Percentiles rank a stretch among this genome's conserved stretches.
phyloP scores from a whole-genome alignment of 495 filamentous ascomycete genomes.

The Beverwykella pulmonaria region DNA sequence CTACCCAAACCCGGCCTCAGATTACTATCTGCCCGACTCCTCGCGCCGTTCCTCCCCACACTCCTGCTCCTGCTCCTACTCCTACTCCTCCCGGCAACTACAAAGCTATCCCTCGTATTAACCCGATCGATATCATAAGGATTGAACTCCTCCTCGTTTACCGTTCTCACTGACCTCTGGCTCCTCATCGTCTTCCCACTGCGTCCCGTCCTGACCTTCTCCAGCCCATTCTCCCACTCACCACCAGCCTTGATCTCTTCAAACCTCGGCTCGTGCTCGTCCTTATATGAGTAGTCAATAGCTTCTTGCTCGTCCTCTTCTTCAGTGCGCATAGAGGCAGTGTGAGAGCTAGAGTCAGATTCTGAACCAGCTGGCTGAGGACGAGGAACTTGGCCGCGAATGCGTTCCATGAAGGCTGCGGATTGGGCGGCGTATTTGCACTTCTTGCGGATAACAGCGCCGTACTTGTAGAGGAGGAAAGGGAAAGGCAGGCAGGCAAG shows the following conservation, averaged over 20 bases:
- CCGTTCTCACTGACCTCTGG: too few relatives aligned
- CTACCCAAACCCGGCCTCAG: neutral
- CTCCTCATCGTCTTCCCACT: conserved; percentile 13
- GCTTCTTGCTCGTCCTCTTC: conserved; percentile 41
- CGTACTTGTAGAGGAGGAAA: conserved; percentile 80
- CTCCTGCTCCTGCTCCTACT: neutral
- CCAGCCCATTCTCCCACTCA: conserved; percentile 18
- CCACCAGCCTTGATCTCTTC: conserved; percentile 43
- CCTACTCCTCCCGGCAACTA: neutral
- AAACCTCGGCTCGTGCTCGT: conserved; percentile 35
- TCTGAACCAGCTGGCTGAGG: neutral
- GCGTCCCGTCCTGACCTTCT: conserved; percentile 19
- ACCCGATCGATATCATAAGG: conserved; percentile 49
- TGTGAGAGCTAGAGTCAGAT: neutral
- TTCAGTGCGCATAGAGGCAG: conserved; percentile 11
- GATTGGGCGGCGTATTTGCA: conserved; percentile 79
- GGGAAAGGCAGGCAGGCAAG: conserved; percentile 77
- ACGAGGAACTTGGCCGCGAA: conserved; percentile 40
- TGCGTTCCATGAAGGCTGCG: conserved; percentile 53
- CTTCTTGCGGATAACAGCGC: conserved; percentile 61
- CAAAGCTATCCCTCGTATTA: conserved; percentile 46
- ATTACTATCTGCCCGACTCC: conserved; percentile 11
- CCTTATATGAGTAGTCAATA: conserved; percentile 43
- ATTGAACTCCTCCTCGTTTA: conserved; percentile 40
- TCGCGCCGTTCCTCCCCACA: neutral